Evolutionary conservation across 768 basidiomycete species (phyloP).

Genomic region (Boletus fagicola): DNA sequence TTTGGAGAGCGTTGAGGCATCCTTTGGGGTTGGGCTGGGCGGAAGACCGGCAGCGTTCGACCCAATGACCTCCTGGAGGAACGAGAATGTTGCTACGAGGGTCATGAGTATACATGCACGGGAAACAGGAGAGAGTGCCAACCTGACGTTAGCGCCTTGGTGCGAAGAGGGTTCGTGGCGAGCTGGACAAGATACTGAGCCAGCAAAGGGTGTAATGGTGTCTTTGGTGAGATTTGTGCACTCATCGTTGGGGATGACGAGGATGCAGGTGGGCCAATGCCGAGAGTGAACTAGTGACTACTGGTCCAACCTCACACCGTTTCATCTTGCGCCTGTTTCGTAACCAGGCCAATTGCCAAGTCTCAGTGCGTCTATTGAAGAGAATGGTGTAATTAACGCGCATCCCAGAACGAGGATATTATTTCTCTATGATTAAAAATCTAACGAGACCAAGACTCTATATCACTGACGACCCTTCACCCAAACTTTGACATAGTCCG

Average conservation of each 20-base stretch:
- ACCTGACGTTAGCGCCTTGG: conserved; percentile 79
- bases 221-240: conserved; percentile 18
- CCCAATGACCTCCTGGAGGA: conserved; percentile 80
- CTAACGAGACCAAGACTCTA: conserved; percentile 1
- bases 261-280: not conserved
- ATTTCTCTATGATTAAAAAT: conserved; percentile 22
- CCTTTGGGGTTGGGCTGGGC: conserved; percentile 45
- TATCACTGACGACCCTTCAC: conserved; percentile 44
- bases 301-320: not conserved
- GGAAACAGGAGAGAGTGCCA: conserved; percentile 11
- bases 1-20: conserved; percentile 53
- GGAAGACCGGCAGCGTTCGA: conserved; percentile 67
- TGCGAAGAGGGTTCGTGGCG: conserved; percentile 66
- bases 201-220: conserved; percentile 47
- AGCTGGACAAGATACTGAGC: conserved; percentile 72
- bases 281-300: too few relatives aligned
- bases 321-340: not conserved
- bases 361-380: not conserved
- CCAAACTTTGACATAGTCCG: conserved; percentile 92
- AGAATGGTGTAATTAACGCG: conserved; percentile 15
- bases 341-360: not conserved
- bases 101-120: not conserved
- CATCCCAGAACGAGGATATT: conserved; percentile 21
- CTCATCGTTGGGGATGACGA: conserved; percentile 37
- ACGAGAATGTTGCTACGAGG: conserved; percentile 48